Conservation (phyloP, 2,329 filamentous ascomycete genomes). For the Aphanocladium album region DNA sequence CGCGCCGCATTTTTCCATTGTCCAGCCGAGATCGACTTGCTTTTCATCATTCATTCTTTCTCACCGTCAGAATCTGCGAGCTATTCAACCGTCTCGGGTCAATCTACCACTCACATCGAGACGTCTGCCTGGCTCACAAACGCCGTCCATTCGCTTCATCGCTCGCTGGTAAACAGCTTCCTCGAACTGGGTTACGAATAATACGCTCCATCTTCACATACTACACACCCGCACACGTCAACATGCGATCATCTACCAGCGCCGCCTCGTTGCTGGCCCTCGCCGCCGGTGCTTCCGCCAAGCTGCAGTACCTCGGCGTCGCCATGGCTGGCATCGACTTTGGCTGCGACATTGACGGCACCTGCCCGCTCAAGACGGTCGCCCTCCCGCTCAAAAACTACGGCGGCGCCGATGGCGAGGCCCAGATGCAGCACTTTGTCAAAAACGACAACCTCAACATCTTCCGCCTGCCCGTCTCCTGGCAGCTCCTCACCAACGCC, state of each 20-base stretch:
- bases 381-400: conserved; percentile 30
- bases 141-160: not conserved
- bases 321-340: conserved; percentile 45
- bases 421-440: conserved; percentile 54
- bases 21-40: not conserved
- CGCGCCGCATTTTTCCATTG: not conserved
- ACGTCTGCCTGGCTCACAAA: not conserved
- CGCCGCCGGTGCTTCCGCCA: conserved; percentile 7
- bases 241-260: conserved; percentile 12
- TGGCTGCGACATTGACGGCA: conserved; percentile 42
- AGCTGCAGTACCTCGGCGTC: conserved; percentile 26
- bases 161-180: no score
- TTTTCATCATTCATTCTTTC: not conserved
- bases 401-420: conserved; percentile 24
- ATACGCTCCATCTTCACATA: not conserved
- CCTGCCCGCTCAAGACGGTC: conserved; percentile 30
- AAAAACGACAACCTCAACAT: conserved; percentile 48
- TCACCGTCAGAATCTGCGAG: not conserved
- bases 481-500: conserved; percentile 56
- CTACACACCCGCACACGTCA: not conserved
- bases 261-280: conserved; percentile 13
- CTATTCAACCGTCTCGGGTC: not conserved
- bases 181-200: not conserved
- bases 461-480: conserved; percentile 40
- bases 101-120: not conserved